These are phyloP conservation scores for Tilletia walkeri DNA, from an alignment of 1,284 basidiomycete genomes.

Conservation along the genomic window DNA sequence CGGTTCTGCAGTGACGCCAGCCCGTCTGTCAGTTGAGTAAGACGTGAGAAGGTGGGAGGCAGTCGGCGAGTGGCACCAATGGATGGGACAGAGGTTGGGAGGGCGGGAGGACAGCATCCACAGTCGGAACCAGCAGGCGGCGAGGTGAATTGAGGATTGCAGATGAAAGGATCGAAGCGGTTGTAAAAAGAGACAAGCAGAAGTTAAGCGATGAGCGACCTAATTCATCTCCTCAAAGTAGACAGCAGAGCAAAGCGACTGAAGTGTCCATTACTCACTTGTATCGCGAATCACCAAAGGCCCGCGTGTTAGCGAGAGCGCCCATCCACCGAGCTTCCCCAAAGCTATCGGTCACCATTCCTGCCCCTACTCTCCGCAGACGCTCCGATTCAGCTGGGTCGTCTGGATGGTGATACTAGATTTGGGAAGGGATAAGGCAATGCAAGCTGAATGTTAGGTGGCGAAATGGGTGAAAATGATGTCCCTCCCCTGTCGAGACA, in stretches of 20 bases:
- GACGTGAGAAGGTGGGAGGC: background rate
- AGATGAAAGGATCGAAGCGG: too few relatives aligned
- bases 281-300: constrained; percentile 86
- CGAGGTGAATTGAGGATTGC: too few relatives aligned
- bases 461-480: background rate
- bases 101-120: too few relatives aligned
- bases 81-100: too few relatives aligned
- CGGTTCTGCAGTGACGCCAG: constrained; percentile 78
- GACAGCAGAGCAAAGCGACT: background rate
- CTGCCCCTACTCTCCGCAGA: constrained; percentile 80
- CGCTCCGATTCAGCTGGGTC: constrained; percentile 78
- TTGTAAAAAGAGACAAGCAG: too few relatives aligned
- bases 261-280: constrained; percentile 62
- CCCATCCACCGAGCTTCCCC: constrained; percentile 98
- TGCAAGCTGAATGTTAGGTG: background rate
- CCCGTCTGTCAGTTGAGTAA: constrained; percentile 59
- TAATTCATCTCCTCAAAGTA: background rate
- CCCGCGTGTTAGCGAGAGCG: constrained; percentile 85
- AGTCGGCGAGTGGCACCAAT: too few relatives aligned
- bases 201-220: background rate
- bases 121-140: too few relatives aligned
- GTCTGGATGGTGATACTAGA: constrained; percentile 75
- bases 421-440: background rate
- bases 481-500: too few relatives aligned
- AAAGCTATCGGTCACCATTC: constrained; percentile 88